Base-by-base conservation (phyloP, 2,329 filamentous ascomycete genomes). In the Hymenoscyphus fructigenus region DNA sequence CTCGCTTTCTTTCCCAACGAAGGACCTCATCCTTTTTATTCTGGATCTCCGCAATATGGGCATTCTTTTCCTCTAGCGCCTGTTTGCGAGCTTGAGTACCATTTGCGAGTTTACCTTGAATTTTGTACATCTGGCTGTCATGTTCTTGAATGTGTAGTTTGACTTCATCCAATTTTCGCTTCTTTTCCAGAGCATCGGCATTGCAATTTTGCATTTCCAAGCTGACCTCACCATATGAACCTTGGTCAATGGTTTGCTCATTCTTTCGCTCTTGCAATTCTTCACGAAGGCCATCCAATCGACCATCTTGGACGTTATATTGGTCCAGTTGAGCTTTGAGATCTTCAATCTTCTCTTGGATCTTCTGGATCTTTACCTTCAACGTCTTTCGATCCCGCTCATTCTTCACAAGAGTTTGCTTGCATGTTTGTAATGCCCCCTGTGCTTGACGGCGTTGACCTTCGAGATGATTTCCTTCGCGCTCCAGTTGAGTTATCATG, bases 231-330 rank as follows among this genome's bases (percentile, higher is more conserved):
- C 83, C 86, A 68, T 84, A 88, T 65, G 87, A 83, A 14, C 78
- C 73, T 74, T 87, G 83, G 29, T 84, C 79, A 58, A 83, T 80
- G 1, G 82, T 78, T 26, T 79, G 73, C 50, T 79, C 73, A 14
- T 78, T 76, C 67, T 82, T 76, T 2, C 76, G 75, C 7, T 88
- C 85, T 63, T 80, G 77, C 0, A 96, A 81, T 58, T 86, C 80
- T 17, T 80, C 76, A 62, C 84, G 84, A 1, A 92, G 79, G 14
- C 79, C 79, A 57, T 87, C 83, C 0, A 94, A 79, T 61, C 83
- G 83, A 59, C 85, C 88, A 73, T 92, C 91, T 62, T 87, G 85
- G 2, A 89, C 88, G 66, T 91, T 84, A 57, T 86, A 85, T 29
- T 79, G 82, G 67, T 92, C 88, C 47, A 96, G 81, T 56, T 87